Percentiles rank a stretch among this genome's conserved stretches.
Conservation (phyloP, 2,329 filamentous ascomycete species). For the Bipolaris oryzae region DNA sequence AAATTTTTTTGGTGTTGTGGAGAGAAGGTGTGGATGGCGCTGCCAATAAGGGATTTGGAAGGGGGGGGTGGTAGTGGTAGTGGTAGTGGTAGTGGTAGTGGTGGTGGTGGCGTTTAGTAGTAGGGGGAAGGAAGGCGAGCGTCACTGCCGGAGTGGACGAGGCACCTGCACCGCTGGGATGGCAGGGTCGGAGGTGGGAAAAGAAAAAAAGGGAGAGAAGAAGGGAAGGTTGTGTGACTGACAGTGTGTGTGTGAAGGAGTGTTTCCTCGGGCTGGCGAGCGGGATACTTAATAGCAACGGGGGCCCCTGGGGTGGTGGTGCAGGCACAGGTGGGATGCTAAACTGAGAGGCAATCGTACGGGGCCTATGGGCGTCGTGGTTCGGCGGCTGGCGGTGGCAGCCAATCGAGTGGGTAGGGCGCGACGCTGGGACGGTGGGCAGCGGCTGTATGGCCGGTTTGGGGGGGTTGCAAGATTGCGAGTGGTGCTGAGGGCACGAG, state of each 20-base stretch:
- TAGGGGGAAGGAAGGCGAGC: slow-evolving; percentile 18
- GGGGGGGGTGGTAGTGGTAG: slow-evolving; percentile 21
- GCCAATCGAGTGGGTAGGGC: slow-evolving; percentile 43
- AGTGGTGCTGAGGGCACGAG: slow-evolving; percentile 31
- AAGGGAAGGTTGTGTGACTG: slow-evolving; percentile 39
- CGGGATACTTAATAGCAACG: slow-evolving; percentile 40
- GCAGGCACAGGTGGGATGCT: slow-evolving; percentile 23
- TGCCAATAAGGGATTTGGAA: slow-evolving; percentile 35
- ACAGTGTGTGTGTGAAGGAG: slow-evolving; percentile 27
- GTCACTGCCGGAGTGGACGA: slow-evolving; percentile 37
- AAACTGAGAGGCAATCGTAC: slow-evolving; percentile 25
- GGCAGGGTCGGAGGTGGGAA: slow-evolving; percentile 26
- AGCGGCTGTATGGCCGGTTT: slow-evolving; percentile 45
- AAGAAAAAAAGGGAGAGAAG: slow-evolving; percentile 31
- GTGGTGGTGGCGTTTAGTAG: too few species aligned
- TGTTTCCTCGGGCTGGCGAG: slow-evolving; percentile 31
- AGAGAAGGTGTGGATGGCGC: slow-evolving; percentile 35
- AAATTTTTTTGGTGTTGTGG: slow-evolving; percentile 18
- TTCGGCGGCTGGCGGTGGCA: slow-evolving; percentile 31
- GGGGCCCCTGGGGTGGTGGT: slow-evolving; percentile 23
- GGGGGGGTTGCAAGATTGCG: slow-evolving; percentile 33
- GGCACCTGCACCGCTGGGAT: slow-evolving; percentile 38
- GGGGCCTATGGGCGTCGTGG: slow-evolving; percentile 23
- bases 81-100: not conserved
- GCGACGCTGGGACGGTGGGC: slow-evolving; percentile 34